Conservation (phyloP, 257 asterid genomes). For the Ballota nigra region DNA sequence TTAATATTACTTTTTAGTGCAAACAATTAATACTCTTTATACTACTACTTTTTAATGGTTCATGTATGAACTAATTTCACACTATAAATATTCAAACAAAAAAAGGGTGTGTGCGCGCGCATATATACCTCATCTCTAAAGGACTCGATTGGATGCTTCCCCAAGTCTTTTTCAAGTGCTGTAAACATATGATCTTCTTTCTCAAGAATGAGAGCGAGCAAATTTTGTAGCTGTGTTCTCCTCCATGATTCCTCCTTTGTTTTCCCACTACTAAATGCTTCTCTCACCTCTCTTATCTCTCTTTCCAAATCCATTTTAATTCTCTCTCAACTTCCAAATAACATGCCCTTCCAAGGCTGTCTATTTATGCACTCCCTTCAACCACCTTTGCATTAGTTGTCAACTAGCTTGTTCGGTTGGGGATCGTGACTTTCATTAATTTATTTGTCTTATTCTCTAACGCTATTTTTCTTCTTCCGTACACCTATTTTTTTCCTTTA, state of each 20-base stretch:
- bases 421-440: too few relatives aligned
- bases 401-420: not conserved
- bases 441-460: too few relatives aligned
- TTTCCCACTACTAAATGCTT: constrained; percentile 54
- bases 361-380: not conserved
- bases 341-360: too few relatives aligned
- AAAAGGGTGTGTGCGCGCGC: too few relatives aligned
- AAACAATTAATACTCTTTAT: too few relatives aligned
- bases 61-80: too few relatives aligned
- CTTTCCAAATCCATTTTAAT: constrained; percentile 22
- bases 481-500: too few relatives aligned
- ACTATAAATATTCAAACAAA: too few relatives aligned
- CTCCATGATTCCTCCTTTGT: constrained; percentile 79
- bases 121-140: constrained; percentile 87
- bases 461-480: too few relatives aligned
- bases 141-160: constrained; percentile 67
- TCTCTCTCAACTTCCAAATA: not conserved
- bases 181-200: constrained; percentile 46
- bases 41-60: too few relatives aligned
- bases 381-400: not conserved
- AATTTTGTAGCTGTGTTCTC: constrained; percentile 48
- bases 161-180: constrained; percentile 70
- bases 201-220: constrained; percentile 45
- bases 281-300: constrained; percentile 42
- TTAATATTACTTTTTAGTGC: too few relatives aligned